Percentiles rank a stretch among this genome's conserved stretches.
Evolutionary conservation across 2,329 filamentous ascomycete species (phyloP).

Genomic region (Apiospora koreana): DNA sequence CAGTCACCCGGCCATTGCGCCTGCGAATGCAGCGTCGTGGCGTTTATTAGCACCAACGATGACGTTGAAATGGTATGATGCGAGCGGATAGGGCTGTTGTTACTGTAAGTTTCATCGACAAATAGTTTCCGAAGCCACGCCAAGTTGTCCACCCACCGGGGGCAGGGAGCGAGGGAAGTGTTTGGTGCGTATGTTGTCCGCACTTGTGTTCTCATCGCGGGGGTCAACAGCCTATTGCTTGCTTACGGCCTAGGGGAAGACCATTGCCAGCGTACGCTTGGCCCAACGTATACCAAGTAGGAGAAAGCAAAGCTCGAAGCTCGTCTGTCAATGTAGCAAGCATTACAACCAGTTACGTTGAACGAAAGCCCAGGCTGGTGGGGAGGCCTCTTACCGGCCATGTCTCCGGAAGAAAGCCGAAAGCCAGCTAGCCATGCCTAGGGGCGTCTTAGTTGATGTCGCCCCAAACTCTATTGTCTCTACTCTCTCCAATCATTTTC

Average conservation of each 20-base stretch:
- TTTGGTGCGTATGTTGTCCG: neutral
- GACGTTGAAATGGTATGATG: neutral
- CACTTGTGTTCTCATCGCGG: neutral
- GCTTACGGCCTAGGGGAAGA: neutral
- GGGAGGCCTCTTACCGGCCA: neutral
- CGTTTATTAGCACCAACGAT: neutral
- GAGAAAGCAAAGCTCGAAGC: neutral
- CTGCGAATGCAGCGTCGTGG: neutral
- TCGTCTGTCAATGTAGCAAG: neutral
- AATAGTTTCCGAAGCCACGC: neutral
- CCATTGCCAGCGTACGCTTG: neutral
- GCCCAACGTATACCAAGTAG: neutral
- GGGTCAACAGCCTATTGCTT: neutral
- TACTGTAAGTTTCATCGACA: neutral
- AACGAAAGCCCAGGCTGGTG: neutral
- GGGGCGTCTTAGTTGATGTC: neutral
- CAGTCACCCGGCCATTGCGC: neutral
- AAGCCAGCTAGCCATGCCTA: neutral
- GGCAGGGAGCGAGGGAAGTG: no score
- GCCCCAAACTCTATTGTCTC: neutral
- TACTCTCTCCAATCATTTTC: no score
- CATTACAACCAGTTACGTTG: neutral
- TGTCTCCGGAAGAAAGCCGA: neutral
- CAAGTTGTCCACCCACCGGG: neutral
- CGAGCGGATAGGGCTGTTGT: neutral